Base-by-base conservation (phyloP, 2,329 filamentous ascomycete species). In the Xylariaceae sp. region DNA sequence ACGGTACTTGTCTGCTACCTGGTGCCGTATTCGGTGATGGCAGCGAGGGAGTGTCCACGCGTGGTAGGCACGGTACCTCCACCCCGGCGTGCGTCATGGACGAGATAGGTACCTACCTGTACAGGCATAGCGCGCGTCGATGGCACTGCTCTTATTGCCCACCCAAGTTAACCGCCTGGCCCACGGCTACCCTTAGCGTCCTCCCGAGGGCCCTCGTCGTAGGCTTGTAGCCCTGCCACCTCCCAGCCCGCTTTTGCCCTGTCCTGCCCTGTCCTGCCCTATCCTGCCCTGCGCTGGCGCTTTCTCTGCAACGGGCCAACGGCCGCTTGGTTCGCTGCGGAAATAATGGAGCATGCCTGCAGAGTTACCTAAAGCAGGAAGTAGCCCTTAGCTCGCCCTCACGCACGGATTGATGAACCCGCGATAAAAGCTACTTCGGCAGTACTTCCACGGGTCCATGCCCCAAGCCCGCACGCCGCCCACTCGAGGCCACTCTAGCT, bases 181-280 rank as follows among this genome's bases (percentile, higher is more conserved):
- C 37, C 37, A 13, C 37, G 9, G 11, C 37, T 42, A 42, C 23
- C 23, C 23, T 30, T 30, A 30, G 23, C 23, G 23, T 30, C 23
- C 23, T 30, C 23, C 23, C 23, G 23, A 4, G 23, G 23, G 23
- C 23, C 23, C 23, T 30, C 37, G 9, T 42, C 9, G 37, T 9
- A 51, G 48, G 45, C 49, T 55, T 56, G 35, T 60, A 57, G 61
- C 55, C 57, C 61, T 60, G 55, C 51, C 50, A 47, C 51, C 15
- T 47, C 48, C 56, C 53, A 58, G 53, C 58, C 55, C 58, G 56
- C 56, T 49, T 56, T 59, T 62, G 56, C 51, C 55, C 45, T 52
- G 58, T 35, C 55, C 53, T 53, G 55, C 47, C 55, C 53, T 60
- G 62, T 52, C 45, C 56, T 59, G 48, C 15, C 35, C 44, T 57